Evolutionary conservation across 208 protist species (phyloP).

Genomic region (Trypanosoma theileri): DNA sequence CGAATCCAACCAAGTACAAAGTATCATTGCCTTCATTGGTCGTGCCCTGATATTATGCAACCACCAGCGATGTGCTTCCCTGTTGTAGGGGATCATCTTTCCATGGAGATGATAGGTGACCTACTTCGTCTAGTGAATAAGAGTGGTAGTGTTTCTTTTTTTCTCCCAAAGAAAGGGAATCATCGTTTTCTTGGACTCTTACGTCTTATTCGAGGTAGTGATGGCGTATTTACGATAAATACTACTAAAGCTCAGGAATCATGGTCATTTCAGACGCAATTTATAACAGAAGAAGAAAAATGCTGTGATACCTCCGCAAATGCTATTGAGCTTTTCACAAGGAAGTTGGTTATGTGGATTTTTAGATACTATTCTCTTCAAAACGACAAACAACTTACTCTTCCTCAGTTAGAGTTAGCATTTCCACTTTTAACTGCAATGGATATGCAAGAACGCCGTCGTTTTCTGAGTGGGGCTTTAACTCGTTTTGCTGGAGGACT

Average conservation of each 20-base stretch:
- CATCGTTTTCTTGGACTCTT: constrained; percentile 12
- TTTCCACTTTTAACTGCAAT: constrained; percentile 31
- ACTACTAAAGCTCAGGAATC: constrained; percentile 1
- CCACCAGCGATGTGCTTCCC: constrained; percentile 22
- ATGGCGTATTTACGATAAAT: constrained; percentile 2
- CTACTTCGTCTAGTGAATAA: constrained; percentile 7
- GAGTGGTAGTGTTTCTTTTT: constrained; percentile 16
- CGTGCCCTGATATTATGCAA: constrained; percentile 2
- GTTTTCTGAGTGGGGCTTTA: constrained; percentile 14
- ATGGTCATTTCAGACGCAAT: constrained; percentile 25
- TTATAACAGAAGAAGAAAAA: constrained; percentile 3
- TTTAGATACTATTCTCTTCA: constrained; percentile 21
- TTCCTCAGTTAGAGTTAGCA: constrained; percentile 28
- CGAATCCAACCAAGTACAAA: neutral
- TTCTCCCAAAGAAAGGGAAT: neutral
- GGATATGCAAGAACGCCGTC: constrained; percentile 17
- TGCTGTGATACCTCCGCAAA: neutral
- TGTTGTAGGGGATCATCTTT: constrained; percentile 16
- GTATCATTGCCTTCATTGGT: constrained; percentile 29
- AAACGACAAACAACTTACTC: constrained; percentile 10
- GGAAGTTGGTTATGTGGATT: constrained; percentile 35
- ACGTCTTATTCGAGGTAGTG: constrained; percentile 2
- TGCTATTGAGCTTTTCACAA: constrained; percentile 25
- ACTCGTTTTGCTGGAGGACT: constrained; percentile 14
- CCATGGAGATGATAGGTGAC: neutral